Evolutionary conservation across 2,329 filamentous ascomycete species (phyloP).

Genomic region (Alternaria metachromatica): DNA sequence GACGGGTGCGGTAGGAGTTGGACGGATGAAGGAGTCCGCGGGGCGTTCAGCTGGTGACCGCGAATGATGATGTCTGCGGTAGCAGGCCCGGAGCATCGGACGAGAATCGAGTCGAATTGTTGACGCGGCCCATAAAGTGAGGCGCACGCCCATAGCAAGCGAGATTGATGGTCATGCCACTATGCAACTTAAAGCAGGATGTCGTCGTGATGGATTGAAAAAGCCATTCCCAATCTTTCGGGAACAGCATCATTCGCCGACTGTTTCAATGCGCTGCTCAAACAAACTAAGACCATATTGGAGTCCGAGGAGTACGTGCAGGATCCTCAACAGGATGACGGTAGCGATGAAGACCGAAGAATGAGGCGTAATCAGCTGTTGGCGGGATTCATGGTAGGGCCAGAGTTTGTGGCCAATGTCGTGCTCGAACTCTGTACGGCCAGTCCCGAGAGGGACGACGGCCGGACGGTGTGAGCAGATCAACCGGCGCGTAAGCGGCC

Average conservation of each 20-base stretch:
- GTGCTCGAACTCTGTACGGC: slow-evolving; percentile 37
- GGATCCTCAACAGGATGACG: slow-evolving; percentile 2
- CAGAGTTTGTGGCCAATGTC: slow-evolving; percentile 32
- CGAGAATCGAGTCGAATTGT: slow-evolving; percentile 9
- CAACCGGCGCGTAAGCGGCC: slow-evolving; percentile 48
- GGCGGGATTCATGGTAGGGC: slow-evolving; percentile 22
- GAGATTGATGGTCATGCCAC: slow-evolving; percentile 14
- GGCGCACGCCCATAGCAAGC: slow-evolving; percentile 22
- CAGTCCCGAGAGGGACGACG: slow-evolving; percentile 42
- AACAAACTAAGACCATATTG: slow-evolving; percentile 2
- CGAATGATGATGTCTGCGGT: slow-evolving; percentile 9
- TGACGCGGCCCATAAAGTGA: slow-evolving; percentile 24
- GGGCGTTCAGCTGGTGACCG: slow-evolving; percentile 34
- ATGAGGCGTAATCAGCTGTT: slow-evolving; percentile 35
- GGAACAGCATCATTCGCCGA: slow-evolving; percentile 7
- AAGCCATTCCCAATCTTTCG: slow-evolving; percentile 2
- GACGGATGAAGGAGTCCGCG: slow-evolving; percentile 21
- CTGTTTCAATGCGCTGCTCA: slow-evolving; percentile 6
- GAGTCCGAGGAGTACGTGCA: slow-evolving; percentile 2
- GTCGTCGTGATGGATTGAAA: slow-evolving; percentile 1
- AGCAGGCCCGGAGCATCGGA: slow-evolving; percentile 2
- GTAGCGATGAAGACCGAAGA: slow-evolving; percentile 31
- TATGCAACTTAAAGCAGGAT: slow-evolving; percentile 3
- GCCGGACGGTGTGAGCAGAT: slow-evolving; percentile 41
- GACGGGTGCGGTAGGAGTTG: slow-evolving; percentile 14